These are phyloP conservation scores for Xylariales sp. DNA, from an alignment of 2,329 filamentous ascomycete species.

Conservation along the genomic window DNA sequence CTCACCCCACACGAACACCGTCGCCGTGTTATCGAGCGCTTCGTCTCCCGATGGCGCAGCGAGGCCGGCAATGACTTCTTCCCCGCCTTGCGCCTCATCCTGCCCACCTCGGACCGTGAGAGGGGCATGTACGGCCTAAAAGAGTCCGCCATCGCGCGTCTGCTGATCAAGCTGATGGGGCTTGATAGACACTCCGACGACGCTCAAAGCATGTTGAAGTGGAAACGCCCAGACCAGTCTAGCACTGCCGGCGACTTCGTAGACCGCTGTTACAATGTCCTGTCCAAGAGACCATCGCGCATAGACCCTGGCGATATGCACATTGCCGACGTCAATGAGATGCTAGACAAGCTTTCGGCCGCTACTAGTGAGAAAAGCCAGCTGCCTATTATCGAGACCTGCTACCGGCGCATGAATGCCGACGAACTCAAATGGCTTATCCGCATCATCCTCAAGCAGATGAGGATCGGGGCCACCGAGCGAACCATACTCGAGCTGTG, in stretches of 20 bases:
- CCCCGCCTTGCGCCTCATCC: slow-evolving; percentile 88
- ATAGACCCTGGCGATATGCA: slow-evolving; percentile 80
- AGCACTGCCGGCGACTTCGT: slow-evolving; percentile 88
- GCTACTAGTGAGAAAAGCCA: slow-evolving; percentile 87
- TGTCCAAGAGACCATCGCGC: slow-evolving; percentile 84
- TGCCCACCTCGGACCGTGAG: slow-evolving; percentile 93
- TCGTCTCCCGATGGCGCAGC: slow-evolving; percentile 86
- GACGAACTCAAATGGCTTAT: slow-evolving; percentile 96
- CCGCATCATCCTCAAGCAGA: slow-evolving; percentile 86
- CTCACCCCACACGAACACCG: slow-evolving; percentile 81
- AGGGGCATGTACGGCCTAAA: slow-evolving; percentile 94
- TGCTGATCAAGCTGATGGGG: slow-evolving; percentile 92
- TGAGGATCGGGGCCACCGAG: slow-evolving; percentile 82
- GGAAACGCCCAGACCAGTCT: slow-evolving; percentile 80
- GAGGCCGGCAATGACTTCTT: slow-evolving; percentile 94
- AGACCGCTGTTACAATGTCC: slow-evolving; percentile 85
- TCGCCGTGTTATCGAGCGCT: slow-evolving; percentile 83
- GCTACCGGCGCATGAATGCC: slow-evolving; percentile 92
- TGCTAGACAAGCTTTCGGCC: slow-evolving; percentile 81
- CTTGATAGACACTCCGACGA: slow-evolving; percentile 93
- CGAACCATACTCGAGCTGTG: slow-evolving; percentile 86
- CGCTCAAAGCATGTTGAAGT: slow-evolving; percentile 85
- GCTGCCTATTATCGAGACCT: slow-evolving; percentile 80
- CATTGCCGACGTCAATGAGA: slow-evolving; percentile 88
- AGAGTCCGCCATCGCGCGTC: slow-evolving; percentile 87